Percentiles rank a stretch among this genome's conserved stretches.
These are phyloP conservation scores for Diaporthe ilicicola DNA, from an alignment of 2,329 filamentous ascomycete genomes.

Conservation along the genomic window DNA sequence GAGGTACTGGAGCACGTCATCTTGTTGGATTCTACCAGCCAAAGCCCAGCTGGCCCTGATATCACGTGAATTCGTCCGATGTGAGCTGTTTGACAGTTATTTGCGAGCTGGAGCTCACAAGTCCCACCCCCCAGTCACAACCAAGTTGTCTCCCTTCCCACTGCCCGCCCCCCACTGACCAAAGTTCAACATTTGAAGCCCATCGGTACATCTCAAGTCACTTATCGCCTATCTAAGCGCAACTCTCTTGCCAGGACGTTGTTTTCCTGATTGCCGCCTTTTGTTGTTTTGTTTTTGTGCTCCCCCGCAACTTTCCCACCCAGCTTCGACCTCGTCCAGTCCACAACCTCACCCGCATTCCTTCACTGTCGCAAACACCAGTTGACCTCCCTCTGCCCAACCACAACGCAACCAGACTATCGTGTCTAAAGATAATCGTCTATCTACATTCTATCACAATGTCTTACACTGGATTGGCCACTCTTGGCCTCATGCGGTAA, in stretches of 20 bases:
- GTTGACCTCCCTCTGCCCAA: background rate
- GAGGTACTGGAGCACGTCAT: too few relatives aligned
- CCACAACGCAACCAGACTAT: background rate
- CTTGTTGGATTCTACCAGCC: too few relatives aligned
- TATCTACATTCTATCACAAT: background rate
- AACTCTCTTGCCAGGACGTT: too few relatives aligned
- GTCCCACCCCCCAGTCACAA: too few relatives aligned
- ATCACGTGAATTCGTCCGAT: too few relatives aligned
- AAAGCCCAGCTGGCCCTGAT: too few relatives aligned
- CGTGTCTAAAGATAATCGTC: background rate
- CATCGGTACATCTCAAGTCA: background rate
- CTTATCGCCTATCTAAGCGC: background rate
- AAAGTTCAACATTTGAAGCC: background rate
- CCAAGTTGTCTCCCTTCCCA: too few relatives aligned
- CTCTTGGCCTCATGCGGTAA: conserved; percentile 23
- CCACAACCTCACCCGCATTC: background rate
- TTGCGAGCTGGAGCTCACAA: too few relatives aligned
- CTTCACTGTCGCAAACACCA: background rate
- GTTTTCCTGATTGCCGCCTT: background rate
- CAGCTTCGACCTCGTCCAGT: too few relatives aligned
- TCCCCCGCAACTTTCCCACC: too few relatives aligned
- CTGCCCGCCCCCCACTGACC: too few relatives aligned
- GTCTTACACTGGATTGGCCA: conserved; percentile 6
- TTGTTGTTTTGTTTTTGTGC: background rate
- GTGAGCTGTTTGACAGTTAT: too few relatives aligned